Evolutionary conservation across 306 rosid genomes (phyloP).

Genomic region (Luffa acutangula): DNA sequence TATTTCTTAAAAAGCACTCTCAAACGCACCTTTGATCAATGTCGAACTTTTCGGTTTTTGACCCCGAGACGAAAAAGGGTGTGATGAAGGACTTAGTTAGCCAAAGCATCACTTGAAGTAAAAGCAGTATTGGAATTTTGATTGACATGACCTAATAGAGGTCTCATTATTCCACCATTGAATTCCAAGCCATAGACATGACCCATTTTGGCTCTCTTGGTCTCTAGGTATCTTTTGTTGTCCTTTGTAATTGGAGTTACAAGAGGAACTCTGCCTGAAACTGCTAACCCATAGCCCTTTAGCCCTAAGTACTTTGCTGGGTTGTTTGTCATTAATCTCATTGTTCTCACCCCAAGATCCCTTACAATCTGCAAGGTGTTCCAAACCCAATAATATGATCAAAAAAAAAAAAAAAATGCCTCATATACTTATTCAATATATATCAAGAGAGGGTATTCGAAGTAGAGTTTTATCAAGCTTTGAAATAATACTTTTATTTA

Average conservation of each 20-base stretch:
- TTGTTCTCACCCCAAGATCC: constrained; percentile 64
- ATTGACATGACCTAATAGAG: constrained; percentile 20
- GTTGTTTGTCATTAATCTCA: constrained; percentile 87
- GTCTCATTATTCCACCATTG: constrained; percentile 23
- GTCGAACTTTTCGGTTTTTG: background rate
- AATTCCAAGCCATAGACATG: constrained; percentile 44
- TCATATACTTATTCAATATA: background rate
- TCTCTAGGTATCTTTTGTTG: constrained; percentile 60
- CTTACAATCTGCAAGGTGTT: constrained; percentile 34
- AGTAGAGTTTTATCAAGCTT: too few species aligned
- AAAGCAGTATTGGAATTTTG: constrained; percentile 5
- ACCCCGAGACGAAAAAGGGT: background rate
- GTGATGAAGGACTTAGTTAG: background rate
- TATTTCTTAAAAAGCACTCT: background rate
- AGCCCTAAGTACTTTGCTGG: constrained; percentile 78
- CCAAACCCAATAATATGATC: background rate
- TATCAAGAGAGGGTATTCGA: too few species aligned
- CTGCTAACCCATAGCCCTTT: constrained; percentile 65
- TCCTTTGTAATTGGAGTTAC: constrained; percentile 62
- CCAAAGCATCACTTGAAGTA: background rate
- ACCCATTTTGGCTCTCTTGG: constrained; percentile 70
- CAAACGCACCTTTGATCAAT: background rate
- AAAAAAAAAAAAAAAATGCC: background rate
- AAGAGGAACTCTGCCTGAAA: constrained; percentile 66
- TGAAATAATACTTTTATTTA: too few species aligned